phyloP scores from a whole-genome alignment of 1,284 basidiomycete species.

The Pisolithus thermaeus region DNA sequence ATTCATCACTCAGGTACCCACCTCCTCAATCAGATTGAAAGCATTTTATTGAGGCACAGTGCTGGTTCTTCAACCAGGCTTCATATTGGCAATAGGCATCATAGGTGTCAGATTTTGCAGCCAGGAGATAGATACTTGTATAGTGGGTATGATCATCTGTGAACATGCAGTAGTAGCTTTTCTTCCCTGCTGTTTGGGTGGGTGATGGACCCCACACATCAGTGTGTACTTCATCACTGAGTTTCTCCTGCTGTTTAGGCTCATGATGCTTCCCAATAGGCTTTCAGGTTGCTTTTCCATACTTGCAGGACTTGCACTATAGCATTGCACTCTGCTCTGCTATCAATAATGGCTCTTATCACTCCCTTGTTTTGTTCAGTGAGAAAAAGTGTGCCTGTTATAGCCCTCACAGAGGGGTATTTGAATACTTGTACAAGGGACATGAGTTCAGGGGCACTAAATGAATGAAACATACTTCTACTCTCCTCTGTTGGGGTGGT shows the following conservation, averaged over 20 bases:
- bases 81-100: not conserved
- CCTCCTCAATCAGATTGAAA: slow-evolving; percentile 33
- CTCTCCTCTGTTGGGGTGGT: too few relatives aligned
- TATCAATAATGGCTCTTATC: not conserved
- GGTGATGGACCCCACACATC: slow-evolving; percentile 32
- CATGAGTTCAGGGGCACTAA: too few relatives aligned
- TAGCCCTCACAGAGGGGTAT: too few relatives aligned
- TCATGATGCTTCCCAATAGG: slow-evolving; percentile 6
- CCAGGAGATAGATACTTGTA: slow-evolving; percentile 22
- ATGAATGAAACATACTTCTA: too few relatives aligned
- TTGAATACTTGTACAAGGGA: too few relatives aligned
- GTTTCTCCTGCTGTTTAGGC: slow-evolving; percentile 2
- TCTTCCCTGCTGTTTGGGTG: slow-evolving; percentile 16
- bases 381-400: too few relatives aligned
- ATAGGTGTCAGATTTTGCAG: slow-evolving; percentile 24
- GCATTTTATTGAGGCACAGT: slow-evolving; percentile 8
- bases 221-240: slow-evolving; percentile 15
- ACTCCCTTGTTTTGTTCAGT: slow-evolving; percentile 4
- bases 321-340: too few relatives aligned
- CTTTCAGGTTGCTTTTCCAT: slow-evolving; percentile 11
- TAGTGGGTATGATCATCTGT: slow-evolving; percentile 26
- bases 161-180: slow-evolving; percentile 26
- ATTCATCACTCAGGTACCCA: slow-evolving; percentile 29
- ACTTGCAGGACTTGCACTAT: slow-evolving; percentile 10
- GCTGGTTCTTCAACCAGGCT: not conserved